These are phyloP conservation scores for Fomes fomentarius DNA, from an alignment of 1,284 basidiomycete species.

Conservation along the genomic window DNA sequence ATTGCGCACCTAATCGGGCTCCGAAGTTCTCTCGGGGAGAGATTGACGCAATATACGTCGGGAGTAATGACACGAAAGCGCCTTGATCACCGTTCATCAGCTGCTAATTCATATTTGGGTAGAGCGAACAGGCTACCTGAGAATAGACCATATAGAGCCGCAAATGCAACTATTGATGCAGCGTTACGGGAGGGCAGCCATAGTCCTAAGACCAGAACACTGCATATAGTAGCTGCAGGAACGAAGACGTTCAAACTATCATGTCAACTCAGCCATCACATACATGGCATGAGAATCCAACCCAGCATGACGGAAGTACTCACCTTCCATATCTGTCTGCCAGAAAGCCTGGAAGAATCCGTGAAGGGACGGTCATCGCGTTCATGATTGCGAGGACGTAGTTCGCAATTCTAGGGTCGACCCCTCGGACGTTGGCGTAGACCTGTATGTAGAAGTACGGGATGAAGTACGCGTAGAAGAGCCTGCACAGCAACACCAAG, in stretches of 20 bases:
- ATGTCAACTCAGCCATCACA: background rate
- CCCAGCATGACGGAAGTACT: conserved; percentile 9
- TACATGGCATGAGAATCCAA: too few relatives aligned
- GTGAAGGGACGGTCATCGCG: conserved; percentile 57
- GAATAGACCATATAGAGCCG: conserved; percentile 55
- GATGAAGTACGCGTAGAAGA: conserved; percentile 55
- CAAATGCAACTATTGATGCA: conserved; percentile 49
- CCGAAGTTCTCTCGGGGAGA: conserved; percentile 39
- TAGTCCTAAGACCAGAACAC: conserved; percentile 51
- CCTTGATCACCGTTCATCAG: too few relatives aligned
- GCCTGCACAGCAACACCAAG: too few relatives aligned
- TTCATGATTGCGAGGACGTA: conserved; percentile 64
- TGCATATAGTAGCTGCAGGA: conserved; percentile 59
- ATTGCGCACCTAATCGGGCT: conserved; percentile 30
- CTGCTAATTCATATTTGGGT: too few relatives aligned
- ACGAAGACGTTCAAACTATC: conserved; percentile 57
- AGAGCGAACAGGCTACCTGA: too few relatives aligned
- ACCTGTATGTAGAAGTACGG: conserved; percentile 67
- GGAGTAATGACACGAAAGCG: conserved; percentile 62
- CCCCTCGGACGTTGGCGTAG: conserved; percentile 43
- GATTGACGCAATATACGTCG: conserved; percentile 66
- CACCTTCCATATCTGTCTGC: conserved; percentile 58
- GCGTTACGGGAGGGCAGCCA: conserved; percentile 52
- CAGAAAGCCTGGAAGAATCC: conserved; percentile 59
- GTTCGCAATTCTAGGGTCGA: conserved; percentile 43